phyloP scores from a whole-genome alignment of 257 asterid species.

The Dorcoceras hygrometricum region DNA sequence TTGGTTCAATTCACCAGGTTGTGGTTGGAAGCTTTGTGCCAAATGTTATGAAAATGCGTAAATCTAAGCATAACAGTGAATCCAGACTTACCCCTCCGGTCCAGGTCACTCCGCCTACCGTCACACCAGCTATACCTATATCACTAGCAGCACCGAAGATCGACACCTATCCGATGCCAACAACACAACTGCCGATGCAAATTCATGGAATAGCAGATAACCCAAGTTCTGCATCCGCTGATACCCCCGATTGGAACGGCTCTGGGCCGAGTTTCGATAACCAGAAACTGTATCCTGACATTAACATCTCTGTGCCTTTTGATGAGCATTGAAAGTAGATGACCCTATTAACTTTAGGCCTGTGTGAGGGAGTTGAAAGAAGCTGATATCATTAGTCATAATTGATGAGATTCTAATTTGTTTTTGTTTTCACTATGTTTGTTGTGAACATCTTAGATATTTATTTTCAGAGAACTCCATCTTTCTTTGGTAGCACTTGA shows the following conservation, averaged over 20 bases:
- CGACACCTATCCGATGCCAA: conserved; percentile 28
- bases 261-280: conserved; percentile 43
- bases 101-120: conserved; percentile 42
- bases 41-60: conserved; percentile 40
- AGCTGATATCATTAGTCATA: conserved; percentile 27
- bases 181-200: conserved; percentile 43
- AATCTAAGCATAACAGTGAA: conserved; percentile 40
- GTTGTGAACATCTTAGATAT: conserved; percentile 26
- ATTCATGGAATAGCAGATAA: conserved; percentile 47
- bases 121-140: conserved; percentile 51
- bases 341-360: conserved; percentile 28
- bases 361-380: conserved; percentile 22
- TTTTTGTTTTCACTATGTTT: conserved; percentile 12
- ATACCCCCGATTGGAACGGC: conserved; percentile 55
- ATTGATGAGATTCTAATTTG: conserved; percentile 22
- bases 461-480: conserved; percentile 7
- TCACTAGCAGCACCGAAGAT: conserved; percentile 55
- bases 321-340: conserved; percentile 44
- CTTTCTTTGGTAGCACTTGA: too few relatives aligned
- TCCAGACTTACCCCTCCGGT: conserved; percentile 32
- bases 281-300: conserved; percentile 66
- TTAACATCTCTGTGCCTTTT: conserved; percentile 52
- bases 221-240: conserved; percentile 53
- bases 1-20: conserved; percentile 37
- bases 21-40: conserved; percentile 82